Base-by-base conservation (phyloP, 768 basidiomycete genomes). In the Phanerochaete sordida region DNA sequence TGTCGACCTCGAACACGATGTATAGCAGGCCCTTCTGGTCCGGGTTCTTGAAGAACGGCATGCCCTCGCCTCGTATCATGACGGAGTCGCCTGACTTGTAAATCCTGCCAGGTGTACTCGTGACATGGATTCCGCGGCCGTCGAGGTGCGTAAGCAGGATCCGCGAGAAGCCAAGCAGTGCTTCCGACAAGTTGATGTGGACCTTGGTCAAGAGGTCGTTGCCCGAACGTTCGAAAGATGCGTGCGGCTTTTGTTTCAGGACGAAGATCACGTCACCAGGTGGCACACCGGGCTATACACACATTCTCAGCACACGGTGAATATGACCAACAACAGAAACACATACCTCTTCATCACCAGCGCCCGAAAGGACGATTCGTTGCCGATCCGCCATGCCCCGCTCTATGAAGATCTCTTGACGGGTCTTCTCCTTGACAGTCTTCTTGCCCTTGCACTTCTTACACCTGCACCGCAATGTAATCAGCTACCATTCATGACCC, bases 391-490 rank as follows among this genome's bases (percentile, higher is more conserved):
- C 71, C 86, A 94, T 93, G 15, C 96, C 96, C 56, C 85, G 87
- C 67, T 95, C 92, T 47, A 98, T 81, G 65, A 84, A 82, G 24
- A 97, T 86, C 64, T 95, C 93, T 64, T 94, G 87, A 51, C 91
- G 85, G 48, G 88, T 91, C 78, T 94, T 97, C 70, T 96, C 93
- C 63, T 89, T 86, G 46, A 90, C 82, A 0, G 86, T 88, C 71
- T 87, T 89, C 55, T 83, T 81, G 3, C 95, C 96, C 68, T 95
- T 94, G 75, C 96, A 98, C 70, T 93, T 96, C 75, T 95, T 98
- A 75, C 95, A 98, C 65, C 95, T 96, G 68, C 21, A 4, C 3
- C 23, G 30, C 57, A 49, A 33, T 52, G 33, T 26, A 43, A 19
- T 26, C 54, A 43, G 50, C 28, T n/a, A 30, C 15, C 33, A 33